Base-by-base conservation (phyloP, 257 asterid species). In the Solanum corneliomulleri region DNA sequence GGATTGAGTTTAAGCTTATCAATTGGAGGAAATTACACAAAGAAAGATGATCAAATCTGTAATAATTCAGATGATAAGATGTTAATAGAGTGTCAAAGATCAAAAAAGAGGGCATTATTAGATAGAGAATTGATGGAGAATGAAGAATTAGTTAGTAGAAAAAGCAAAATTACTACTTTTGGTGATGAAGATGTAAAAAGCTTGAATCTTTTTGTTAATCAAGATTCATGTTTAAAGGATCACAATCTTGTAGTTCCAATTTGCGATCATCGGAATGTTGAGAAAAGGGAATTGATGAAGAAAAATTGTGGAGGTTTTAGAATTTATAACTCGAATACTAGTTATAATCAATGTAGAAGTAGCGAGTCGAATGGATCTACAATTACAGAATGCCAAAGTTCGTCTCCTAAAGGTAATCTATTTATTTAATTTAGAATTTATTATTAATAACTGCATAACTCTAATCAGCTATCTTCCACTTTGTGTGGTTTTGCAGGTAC, bases 1-100 rank as follows among this genome's bases (percentile, higher is more conserved):
- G 94, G 93, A 92, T 89, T 94, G 88, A 90, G 92, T 80, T 91
- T 95, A 92, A 96, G 93, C 90, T 72, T 95, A 76, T 95, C 98
- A 5, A 91, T 95, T 9, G 97, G 98, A 2, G 93, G 98, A 33
- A 90, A 90, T 52, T 94, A 92, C 45, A 90, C 4, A 6, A 25
- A 66, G 72, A 66, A 66, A 66, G 6, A n/a, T 25, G 37, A 66
- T 66, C 70, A 62, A 0, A 5, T 62, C 12, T 66, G 64, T 21
- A 56, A 18, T 21, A 7, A 66, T 66, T 25, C 35, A 12, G 20
- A 66, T 66, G 72, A 25, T 27, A 90, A 83, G 52, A 33, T 86
- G 77, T 82, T 74, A 12, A 16, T 90, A 86, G 94, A 92, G 88
- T 88, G 83, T 15, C 94, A 87, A 86, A 90, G 69, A 83, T 83